Conservation (phyloP, 306 rosid genomes). For the Cicer chorassanicum region DNA sequence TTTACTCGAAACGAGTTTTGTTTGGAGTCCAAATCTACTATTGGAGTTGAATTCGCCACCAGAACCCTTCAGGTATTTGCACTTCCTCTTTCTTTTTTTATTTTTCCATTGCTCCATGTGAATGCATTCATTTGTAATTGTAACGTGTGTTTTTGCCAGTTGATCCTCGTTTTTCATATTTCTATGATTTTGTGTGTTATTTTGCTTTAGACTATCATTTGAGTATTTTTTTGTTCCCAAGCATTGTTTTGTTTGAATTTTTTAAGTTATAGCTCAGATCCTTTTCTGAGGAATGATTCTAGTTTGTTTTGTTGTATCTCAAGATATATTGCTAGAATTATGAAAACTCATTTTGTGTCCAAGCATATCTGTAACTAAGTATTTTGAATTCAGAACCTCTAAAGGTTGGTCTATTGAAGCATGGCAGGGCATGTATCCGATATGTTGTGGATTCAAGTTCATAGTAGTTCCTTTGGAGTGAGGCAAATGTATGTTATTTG, state of each 20-base stretch:
- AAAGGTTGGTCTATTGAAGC: not conserved
- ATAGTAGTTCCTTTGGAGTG: not conserved
- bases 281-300: constrained; percentile 34
- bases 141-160: not conserved
- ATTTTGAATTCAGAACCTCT: not conserved
- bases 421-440: not conserved
- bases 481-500: not conserved
- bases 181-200: not conserved
- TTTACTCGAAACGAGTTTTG: constrained; percentile 97
- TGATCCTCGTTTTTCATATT: not conserved
- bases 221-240: not conserved
- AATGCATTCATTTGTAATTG: not conserved
- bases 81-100: constrained; percentile 3
- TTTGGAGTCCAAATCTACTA: constrained; percentile 95
- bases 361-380: not conserved
- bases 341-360: not conserved
- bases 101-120: not conserved
- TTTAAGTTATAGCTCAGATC: constrained; percentile 22
- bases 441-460: not conserved
- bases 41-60: constrained; percentile 97
- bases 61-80: constrained; percentile 82
- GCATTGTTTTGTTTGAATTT: constrained; percentile 8
- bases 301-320: not conserved
- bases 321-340: not conserved
- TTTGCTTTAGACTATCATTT: not conserved